phyloP scores from a whole-genome alignment of 495 filamentous ascomycete species.

The Trichocladium antarcticum region DNA sequence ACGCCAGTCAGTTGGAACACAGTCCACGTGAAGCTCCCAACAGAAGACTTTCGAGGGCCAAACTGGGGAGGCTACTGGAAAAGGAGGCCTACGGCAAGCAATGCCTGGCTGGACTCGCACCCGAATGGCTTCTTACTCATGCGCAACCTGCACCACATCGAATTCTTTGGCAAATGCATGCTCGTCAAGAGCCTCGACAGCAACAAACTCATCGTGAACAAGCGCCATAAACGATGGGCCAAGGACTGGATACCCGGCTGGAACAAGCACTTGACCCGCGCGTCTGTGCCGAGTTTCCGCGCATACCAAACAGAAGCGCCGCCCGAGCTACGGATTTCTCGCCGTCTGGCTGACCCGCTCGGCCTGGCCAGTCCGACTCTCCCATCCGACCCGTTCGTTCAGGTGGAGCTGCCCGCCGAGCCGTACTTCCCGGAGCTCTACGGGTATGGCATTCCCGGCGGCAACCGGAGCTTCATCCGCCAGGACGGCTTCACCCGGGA shows the following conservation, averaged over 20 bases:
- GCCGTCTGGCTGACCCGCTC: too few species aligned
- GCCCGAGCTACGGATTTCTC: slow-evolving; percentile 9
- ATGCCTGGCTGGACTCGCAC: neutral
- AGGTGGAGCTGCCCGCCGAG: slow-evolving; percentile 1
- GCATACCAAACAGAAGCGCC: neutral
- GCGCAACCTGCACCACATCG: neutral
- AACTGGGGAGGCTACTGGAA: too few species aligned
- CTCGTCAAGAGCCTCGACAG: neutral
- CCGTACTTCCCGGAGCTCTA: slow-evolving; percentile 5
- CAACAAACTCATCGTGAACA: slow-evolving; percentile 1
- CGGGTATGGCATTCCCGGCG: slow-evolving; percentile 1
- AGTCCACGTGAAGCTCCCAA: slow-evolving; percentile 3
- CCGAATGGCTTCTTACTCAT: slow-evolving; percentile 5
- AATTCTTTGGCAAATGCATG: neutral
- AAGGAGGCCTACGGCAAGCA: neutral
- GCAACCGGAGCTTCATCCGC: neutral
- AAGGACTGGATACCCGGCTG: neutral
- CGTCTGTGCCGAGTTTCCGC: neutral
- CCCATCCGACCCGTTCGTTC: neutral
- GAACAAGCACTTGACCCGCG: neutral
- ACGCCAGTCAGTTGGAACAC: too few species aligned
- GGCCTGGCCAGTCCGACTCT: too few species aligned
- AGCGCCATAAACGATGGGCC: neutral
- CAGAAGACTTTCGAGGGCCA: neutral
- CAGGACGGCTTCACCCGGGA: neutral